These are phyloP conservation scores for Pyrus hybrid DNA, from an alignment of 331 rosid species.

Conservation along the genomic window DNA sequence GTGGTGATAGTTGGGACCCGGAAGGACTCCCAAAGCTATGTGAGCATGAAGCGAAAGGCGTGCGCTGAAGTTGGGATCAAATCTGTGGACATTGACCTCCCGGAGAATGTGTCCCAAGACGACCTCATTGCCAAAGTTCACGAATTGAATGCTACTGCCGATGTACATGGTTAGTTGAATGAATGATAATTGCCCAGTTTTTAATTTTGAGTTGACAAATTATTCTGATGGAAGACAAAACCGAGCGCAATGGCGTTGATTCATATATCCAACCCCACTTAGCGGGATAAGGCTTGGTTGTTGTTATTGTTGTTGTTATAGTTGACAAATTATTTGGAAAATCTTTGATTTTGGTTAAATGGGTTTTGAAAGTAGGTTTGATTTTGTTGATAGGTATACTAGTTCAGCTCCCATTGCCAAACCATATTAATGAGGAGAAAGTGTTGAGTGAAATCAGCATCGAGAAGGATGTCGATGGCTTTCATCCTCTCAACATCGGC, in stretches of 20 bases:
- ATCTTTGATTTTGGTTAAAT: neutral
- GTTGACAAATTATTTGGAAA: too few relatives aligned
- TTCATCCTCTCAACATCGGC: slow-evolving; percentile 92
- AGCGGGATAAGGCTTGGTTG: too few relatives aligned
- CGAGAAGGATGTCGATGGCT: slow-evolving; percentile 90
- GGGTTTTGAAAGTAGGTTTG: neutral
- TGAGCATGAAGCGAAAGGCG: slow-evolving; percentile 77
- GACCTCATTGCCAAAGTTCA: slow-evolving; percentile 57
- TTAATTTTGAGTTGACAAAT: neutral
- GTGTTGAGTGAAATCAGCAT: slow-evolving; percentile 74
- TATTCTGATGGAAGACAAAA: too few relatives aligned
- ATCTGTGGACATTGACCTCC: slow-evolving; percentile 71
- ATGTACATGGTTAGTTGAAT: slow-evolving; percentile 52
- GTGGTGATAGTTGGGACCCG: slow-evolving; percentile 80
- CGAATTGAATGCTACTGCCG: slow-evolving; percentile 54
- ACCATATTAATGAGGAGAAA: slow-evolving; percentile 77
- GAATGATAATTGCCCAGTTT: neutral
- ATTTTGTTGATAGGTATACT: slow-evolving; percentile 53
- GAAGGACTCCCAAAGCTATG: slow-evolving; percentile 84
- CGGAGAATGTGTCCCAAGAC: slow-evolving; percentile 53
- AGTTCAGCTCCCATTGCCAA: slow-evolving; percentile 92
- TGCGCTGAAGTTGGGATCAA: slow-evolving; percentile 81
- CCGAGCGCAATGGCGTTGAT: too few relatives aligned
- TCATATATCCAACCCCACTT: too few relatives aligned
- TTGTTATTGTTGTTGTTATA: too few relatives aligned